Percentiles rank a stretch among this genome's conserved stretches.
Conservation (phyloP, 177 flowering plant species). For the Vitis hybrid region DNA sequence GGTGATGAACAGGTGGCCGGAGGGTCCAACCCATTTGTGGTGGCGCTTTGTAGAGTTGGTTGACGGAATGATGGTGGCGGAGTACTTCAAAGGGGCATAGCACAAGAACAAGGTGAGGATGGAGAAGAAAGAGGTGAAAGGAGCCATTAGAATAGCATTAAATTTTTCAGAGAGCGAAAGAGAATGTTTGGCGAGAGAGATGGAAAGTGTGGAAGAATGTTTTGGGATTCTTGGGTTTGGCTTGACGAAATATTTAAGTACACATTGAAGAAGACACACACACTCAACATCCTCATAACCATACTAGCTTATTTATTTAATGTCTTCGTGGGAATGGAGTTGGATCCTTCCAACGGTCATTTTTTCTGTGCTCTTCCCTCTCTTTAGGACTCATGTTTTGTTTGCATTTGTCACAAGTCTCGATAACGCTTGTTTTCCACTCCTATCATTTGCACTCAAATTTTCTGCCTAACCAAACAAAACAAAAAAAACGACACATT, state of each 20-base stretch:
- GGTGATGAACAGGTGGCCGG: conserved; percentile 52
- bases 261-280: not conserved
- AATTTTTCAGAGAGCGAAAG: conserved; percentile 5
- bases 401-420: conserved; percentile 6
- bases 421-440: not conserved
- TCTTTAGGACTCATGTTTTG: conserved; percentile 4
- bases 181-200: conserved; percentile 1
- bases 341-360: conserved; percentile 23
- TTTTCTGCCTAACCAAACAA: no score
- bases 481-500: no score
- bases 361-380: conserved; percentile 11
- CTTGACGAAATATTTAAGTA: not conserved
- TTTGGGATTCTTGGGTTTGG: not conserved
- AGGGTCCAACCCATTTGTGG: conserved; percentile 65
- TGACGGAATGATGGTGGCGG: not conserved
- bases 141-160: conserved; percentile 19
- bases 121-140: conserved; percentile 3
- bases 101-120: conserved; percentile 7
- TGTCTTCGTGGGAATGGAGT: not conserved
- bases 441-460: not conserved
- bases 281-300: not conserved
- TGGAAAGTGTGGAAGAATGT: conserved; percentile 1
- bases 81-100: conserved; percentile 3
- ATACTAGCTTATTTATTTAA: not conserved
- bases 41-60: conserved; percentile 25